A percentile compares a stretch with the other conserved stretches of the same genome.
Conservation (phyloP, 257 asterid species). For the Rauvolfia tetraphylla region DNA sequence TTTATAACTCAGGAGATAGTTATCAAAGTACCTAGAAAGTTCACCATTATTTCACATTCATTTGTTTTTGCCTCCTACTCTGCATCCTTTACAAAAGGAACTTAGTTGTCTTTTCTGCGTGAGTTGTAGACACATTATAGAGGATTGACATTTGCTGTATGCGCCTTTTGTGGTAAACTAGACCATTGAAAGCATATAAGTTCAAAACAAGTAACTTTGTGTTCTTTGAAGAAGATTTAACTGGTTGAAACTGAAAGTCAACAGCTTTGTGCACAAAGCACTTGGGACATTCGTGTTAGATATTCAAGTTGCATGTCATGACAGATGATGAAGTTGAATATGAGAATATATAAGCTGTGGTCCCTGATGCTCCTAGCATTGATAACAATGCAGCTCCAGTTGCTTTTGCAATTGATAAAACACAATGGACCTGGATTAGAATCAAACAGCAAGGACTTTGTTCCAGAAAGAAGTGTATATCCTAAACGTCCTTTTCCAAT, state of each 20-base stretch:
- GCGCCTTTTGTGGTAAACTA: neutral
- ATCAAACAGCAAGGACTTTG: neutral
- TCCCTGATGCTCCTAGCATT: neutral
- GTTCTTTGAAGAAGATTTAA: constrained; percentile 1
- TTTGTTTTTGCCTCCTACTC: neutral
- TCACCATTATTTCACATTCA: neutral
- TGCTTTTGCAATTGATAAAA: constrained; percentile 9
- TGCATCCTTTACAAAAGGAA: neutral
- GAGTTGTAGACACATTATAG: neutral
- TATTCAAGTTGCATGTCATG: neutral
- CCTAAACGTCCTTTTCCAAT: neutral
- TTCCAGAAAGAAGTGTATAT: neutral
- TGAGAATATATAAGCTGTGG: neutral
- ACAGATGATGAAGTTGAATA: neutral
- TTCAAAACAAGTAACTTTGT: neutral
- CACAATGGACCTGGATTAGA: neutral
- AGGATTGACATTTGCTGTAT: neutral
- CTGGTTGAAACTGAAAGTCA: neutral
- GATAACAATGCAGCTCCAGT: neutral
- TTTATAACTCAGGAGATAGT: neutral
- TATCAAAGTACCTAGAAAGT: neutral
- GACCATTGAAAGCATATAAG: neutral
- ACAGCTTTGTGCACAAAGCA: neutral
- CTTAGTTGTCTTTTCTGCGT: neutral
- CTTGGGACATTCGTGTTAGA: neutral